Conservation (phyloP, 257 asterid species). For the Scutellaria barbata region DNA sequence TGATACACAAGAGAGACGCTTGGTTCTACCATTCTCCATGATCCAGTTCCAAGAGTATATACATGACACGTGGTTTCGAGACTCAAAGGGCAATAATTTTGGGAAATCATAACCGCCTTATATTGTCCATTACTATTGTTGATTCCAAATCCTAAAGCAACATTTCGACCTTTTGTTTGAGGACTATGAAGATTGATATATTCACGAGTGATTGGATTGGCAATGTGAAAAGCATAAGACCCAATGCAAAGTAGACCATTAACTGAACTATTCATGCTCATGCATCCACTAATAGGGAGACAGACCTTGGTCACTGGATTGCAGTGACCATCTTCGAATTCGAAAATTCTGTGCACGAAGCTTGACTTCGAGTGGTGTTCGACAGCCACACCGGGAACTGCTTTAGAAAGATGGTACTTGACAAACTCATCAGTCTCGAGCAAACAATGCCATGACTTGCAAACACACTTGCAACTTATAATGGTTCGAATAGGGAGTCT, state of each 20-base stretch:
- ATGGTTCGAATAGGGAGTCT: conserved; percentile 40
- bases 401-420: background rate
- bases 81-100: background rate
- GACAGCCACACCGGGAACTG: conserved; percentile 25
- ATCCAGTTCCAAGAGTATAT: conserved; percentile 49
- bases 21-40: conserved; percentile 34
- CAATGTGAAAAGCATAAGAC: conserved; percentile 27
- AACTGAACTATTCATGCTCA: conserved; percentile 29
- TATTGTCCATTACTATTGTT: conserved; percentile 33
- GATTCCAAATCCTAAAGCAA: conserved; percentile 51
- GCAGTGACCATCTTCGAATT: conserved; percentile 33
- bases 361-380: background rate
- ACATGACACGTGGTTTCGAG: conserved; percentile 33
- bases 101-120: conserved; percentile 38
- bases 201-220: conserved; percentile 51
- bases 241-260: conserved; percentile 37
- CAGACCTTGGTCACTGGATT: conserved; percentile 5
- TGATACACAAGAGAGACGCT: background rate
- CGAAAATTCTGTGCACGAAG: background rate
- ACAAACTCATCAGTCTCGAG: background rate
- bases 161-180: background rate
- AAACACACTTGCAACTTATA: conserved; percentile 36
- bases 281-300: background rate
- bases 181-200: conserved; percentile 37
- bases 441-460: conserved; percentile 18